Percentiles rank a stretch among this genome's conserved stretches.
Evolutionary conservation across 768 basidiomycete species (phyloP).

Genomic region (Leccinum disarticulatum): DNA sequence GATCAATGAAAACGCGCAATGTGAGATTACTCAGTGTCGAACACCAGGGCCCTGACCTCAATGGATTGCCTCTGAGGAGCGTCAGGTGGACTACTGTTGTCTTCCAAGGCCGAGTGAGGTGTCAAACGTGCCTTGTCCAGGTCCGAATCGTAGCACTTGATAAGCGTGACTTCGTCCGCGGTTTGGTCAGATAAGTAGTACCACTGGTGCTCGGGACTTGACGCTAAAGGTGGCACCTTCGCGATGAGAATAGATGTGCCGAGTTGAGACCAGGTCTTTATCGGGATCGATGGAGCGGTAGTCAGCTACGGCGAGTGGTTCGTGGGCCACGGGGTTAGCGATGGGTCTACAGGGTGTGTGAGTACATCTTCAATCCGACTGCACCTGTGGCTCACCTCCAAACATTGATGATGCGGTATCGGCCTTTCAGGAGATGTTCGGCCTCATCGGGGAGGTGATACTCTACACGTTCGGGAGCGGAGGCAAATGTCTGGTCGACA

Average conservation of each 20-base stretch:
- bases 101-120: too few species aligned
- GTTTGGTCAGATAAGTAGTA: background rate
- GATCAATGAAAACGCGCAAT: too few species aligned
- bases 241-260: background rate
- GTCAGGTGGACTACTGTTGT: too few species aligned
- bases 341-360: background rate
- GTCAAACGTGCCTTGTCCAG: too few species aligned
- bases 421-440: constrained; percentile 24
- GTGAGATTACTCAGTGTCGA: background rate
- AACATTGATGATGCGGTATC: constrained; percentile 46
- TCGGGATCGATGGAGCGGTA: background rate
- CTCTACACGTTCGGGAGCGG: background rate
- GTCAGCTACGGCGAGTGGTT: background rate
- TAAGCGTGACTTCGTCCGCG: background rate
- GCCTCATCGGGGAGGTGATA: background rate
- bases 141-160: background rate
- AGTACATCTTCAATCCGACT: background rate
- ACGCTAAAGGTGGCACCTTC: background rate
- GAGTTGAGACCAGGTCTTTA: background rate
- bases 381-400: constrained; percentile 32
- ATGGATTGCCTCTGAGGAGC: too few species aligned
- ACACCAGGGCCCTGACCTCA: too few species aligned
- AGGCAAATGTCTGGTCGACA: background rate
- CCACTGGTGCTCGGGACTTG: background rate
- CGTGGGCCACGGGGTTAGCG: background rate